Evolutionary conservation across 1,284 basidiomycete genomes (phyloP).

Genomic region (Fomitopsis schrenkii): DNA sequence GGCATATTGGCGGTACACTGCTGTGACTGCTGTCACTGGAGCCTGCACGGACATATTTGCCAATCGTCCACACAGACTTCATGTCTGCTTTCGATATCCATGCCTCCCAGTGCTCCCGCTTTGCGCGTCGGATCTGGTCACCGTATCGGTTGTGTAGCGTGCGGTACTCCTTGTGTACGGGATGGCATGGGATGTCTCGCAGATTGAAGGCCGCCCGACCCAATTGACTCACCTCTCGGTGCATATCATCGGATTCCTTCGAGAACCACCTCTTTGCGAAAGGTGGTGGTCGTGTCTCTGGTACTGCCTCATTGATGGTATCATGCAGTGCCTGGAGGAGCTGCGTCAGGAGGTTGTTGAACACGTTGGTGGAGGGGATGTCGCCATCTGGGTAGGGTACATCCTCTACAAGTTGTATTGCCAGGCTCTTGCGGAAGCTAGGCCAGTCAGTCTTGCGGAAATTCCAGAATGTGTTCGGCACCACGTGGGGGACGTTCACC

Average conservation of each 20-base stretch:
- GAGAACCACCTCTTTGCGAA: conserved; percentile 26
- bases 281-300: conserved; percentile 18
- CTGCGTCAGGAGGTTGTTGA: conserved; percentile 6
- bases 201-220: conserved; percentile 23
- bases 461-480: conserved; percentile 8
- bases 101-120: conserved; percentile 28
- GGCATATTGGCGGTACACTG: conserved; percentile 27
- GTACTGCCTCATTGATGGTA: conserved; percentile 19
- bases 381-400: neutral
- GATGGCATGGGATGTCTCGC: conserved; percentile 28
- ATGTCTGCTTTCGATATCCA: neutral
- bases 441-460: conserved; percentile 23
- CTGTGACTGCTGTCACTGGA: conserved; percentile 27
- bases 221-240: conserved; percentile 21
- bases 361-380: conserved; percentile 10
- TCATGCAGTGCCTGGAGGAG: conserved; percentile 18
- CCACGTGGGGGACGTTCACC: conserved; percentile 8
- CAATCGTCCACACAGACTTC: too few species aligned
- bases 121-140: conserved; percentile 24
- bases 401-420: neutral
- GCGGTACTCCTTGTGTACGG: conserved; percentile 18
- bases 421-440: conserved; percentile 15
- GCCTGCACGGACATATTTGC: conserved; percentile 20
- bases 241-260: conserved; percentile 16
- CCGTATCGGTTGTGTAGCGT: conserved; percentile 22